phyloP scores from a whole-genome alignment of 371 early-diverging fungal genomes.

The Phascolomyces articulosus region DNA sequence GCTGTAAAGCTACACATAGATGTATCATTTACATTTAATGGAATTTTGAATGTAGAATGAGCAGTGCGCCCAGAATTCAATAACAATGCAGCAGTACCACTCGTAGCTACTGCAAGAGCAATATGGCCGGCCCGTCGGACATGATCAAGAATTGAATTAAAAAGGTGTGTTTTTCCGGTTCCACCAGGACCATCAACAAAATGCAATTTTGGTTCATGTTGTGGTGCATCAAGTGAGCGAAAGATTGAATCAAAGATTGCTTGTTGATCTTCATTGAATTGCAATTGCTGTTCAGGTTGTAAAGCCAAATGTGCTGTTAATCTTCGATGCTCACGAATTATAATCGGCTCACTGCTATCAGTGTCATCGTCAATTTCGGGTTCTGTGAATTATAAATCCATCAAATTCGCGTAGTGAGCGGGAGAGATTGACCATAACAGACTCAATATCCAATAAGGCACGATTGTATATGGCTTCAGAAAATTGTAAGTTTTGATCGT shows the following conservation, averaged over 20 bases:
- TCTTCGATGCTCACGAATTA: no score
- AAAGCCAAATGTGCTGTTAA: no score
- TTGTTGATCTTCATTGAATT: no score
- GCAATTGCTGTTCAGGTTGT: no score
- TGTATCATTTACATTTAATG: background rate
- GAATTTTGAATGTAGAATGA: conserved; percentile 9
- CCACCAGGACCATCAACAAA: conserved; percentile 20
- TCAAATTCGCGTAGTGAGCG: background rate
- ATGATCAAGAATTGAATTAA: no score
- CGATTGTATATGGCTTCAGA: background rate
- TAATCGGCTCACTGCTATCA: no score
- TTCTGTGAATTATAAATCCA: background rate
- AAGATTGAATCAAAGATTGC: no score
- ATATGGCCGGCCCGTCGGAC: background rate
- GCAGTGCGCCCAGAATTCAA: conserved; percentile 8
- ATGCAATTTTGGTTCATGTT: background rate
- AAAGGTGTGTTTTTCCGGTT: no score
- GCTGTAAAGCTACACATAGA: background rate
- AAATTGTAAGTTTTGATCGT: background rate
- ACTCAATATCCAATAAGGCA: background rate
- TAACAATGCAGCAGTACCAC: conserved; percentile 8
- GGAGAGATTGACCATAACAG: background rate
- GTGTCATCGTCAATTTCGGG: background rate
- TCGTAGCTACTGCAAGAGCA: conserved; percentile 11
- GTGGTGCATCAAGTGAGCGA: no score